These are phyloP conservation scores for Starmera caribaea DNA, from an alignment of 805 yeast genomes.

Conservation along the genomic window DNA sequence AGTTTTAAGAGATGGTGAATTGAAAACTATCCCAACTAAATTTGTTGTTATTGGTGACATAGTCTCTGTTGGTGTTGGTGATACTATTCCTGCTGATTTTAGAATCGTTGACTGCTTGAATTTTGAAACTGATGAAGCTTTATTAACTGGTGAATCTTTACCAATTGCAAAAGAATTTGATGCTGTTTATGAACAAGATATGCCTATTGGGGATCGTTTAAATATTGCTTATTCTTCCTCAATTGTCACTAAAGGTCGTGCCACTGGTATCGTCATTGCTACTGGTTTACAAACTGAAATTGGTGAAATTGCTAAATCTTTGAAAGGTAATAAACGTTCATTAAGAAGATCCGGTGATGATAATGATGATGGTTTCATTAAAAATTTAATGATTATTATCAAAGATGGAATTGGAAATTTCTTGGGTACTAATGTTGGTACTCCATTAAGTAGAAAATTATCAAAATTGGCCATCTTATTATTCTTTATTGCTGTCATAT, in stretches of 20 bases:
- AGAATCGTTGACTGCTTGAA: conserved; percentile 49
- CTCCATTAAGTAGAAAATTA: conserved; percentile 70
- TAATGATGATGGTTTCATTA: conserved; percentile 32
- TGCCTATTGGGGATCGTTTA: conserved; percentile 65
- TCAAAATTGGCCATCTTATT: conserved; percentile 68
- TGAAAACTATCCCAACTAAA: conserved; percentile 46
- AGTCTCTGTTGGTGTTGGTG: conserved; percentile 55
- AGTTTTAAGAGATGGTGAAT: conserved; percentile 52
- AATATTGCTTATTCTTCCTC: conserved; percentile 68
- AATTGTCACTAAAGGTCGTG: conserved; percentile 66
- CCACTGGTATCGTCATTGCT: conserved; percentile 52
- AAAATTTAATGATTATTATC: conserved; percentile 29
- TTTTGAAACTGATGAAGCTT: conserved; percentile 64
- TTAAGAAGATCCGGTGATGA: conserved; percentile 26
- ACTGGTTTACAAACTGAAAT: conserved; percentile 71
- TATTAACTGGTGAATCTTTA: conserved; percentile 56
- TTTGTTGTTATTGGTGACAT: conserved; percentile 71
- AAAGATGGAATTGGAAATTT: conserved; percentile 54
- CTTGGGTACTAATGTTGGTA: conserved; percentile 69
- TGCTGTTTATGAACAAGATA: conserved; percentile 27
- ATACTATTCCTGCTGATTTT: conserved; percentile 68
- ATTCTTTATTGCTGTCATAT: conserved; percentile 70
- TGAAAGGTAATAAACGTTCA: conserved; percentile 34
- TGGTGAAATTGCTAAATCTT: conserved; percentile 60
- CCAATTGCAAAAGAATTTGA: conserved; percentile 48